Evolutionary conservation across 257 asterid genomes (phyloP).

Genomic region (Knoxia roxburghii): DNA sequence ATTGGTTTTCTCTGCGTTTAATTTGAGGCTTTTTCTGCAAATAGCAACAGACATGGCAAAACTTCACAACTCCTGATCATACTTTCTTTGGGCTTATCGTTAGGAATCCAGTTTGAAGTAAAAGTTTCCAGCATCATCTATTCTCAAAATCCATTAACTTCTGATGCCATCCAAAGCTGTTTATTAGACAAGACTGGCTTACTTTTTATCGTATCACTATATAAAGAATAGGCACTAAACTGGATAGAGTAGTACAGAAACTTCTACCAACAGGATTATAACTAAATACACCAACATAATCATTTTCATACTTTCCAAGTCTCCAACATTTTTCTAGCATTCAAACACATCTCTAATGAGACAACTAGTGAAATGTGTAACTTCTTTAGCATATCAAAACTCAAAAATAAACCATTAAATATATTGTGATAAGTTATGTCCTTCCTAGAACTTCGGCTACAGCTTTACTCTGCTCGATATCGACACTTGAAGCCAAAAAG

Average conservation of each 20-base stretch:
- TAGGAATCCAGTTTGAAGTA: neutral
- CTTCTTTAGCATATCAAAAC: neutral
- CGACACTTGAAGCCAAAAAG: neutral
- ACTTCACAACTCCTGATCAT: neutral
- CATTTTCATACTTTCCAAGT: neutral
- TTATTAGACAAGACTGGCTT: neutral
- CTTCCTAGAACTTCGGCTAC: no score
- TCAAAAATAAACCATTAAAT: no score
- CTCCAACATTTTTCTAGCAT: neutral
- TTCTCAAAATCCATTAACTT: neutral
- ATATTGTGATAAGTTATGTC: no score
- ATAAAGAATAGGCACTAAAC: neutral
- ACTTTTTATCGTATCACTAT: no score
- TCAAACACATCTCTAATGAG: neutral
- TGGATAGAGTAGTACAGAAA: neutral
- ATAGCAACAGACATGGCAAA: neutral
- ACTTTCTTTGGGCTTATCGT: neutral
- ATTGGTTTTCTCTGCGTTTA: no score
- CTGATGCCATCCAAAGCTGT: constrained; percentile 1
- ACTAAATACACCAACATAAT: neutral
- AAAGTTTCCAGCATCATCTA: neutral
- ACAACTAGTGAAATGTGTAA: neutral
- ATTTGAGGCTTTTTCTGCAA: no score
- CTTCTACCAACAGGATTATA: neutral
- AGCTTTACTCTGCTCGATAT: no score